Evolutionary conservation across 352 stramenopile genomes (phyloP).

Genomic region (Phytopythium delawarense): DNA sequence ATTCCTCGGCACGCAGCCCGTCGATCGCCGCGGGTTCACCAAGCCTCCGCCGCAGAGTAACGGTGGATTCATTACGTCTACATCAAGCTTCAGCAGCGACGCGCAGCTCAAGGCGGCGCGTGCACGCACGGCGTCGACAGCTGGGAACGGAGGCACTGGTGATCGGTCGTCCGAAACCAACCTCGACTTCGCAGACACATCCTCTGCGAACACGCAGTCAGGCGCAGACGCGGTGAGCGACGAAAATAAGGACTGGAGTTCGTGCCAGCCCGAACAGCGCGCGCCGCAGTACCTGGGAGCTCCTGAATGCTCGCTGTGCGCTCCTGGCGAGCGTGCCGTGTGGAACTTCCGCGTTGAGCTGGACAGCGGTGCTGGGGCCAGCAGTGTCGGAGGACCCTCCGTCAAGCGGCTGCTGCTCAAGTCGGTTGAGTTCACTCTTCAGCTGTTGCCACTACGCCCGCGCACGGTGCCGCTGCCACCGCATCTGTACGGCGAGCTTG

Average conservation of each 20-base stretch:
- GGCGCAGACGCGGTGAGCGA: conserved; percentile 54
- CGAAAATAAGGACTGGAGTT: conserved; percentile 89
- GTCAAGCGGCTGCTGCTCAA: conserved; percentile 84
- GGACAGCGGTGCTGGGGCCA: conserved; percentile 37
- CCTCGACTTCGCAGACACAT: conserved; percentile 65
- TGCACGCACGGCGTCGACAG: conserved; percentile 51
- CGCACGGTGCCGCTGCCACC: conserved; percentile 75
- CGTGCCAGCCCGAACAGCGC: conserved; percentile 80
- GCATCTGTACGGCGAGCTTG: conserved; percentile 83
- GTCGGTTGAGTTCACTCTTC: conserved; percentile 86
- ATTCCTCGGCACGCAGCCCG: conserved; percentile 80
- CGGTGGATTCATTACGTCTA: conserved; percentile 72
- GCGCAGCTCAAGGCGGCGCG: conserved; percentile 50
- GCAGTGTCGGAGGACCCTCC: conserved; percentile 20
- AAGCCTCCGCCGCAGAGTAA: conserved; percentile 86
- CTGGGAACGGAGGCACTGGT: conserved; percentile 20
- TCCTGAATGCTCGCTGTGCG: conserved; percentile 75
- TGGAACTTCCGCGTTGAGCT: conserved; percentile 90
- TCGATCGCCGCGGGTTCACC: conserved; percentile 82
- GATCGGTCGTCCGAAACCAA: conserved; percentile 73
- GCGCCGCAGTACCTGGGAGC: conserved; percentile 56
- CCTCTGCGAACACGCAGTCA: conserved; percentile 20
- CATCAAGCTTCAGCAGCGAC: conserved; percentile 44
- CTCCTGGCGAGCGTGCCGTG: conserved; percentile 73
- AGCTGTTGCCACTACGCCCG: conserved; percentile 74